phyloP scores from a whole-genome alignment of 164 flowering plant species.

The Magnolia sinica region DNA sequence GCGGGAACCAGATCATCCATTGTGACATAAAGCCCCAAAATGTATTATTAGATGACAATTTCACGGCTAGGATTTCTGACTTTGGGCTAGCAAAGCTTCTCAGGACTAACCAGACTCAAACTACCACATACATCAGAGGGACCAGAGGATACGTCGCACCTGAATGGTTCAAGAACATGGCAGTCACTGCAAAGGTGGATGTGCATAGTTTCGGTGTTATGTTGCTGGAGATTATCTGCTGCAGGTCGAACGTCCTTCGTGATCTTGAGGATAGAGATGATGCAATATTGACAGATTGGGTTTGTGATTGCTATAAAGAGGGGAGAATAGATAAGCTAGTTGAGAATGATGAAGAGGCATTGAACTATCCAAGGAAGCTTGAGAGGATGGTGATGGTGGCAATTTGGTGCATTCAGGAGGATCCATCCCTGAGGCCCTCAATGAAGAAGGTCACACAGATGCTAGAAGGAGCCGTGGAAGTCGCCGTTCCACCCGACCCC shows the following conservation, averaged over 20 bases:
- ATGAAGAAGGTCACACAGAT: constrained; percentile 26
- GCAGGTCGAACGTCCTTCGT: constrained; percentile 10
- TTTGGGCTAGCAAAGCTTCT: constrained; percentile 32
- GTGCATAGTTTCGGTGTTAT: constrained; percentile 26
- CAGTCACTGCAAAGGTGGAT: constrained; percentile 28
- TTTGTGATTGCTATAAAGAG: constrained; percentile 14
- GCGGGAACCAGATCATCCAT: constrained; percentile 22
- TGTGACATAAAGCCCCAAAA: constrained; percentile 31
- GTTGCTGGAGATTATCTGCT: constrained; percentile 26
- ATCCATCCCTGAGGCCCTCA: constrained; percentile 21
- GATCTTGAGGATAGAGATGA: constrained; percentile 5
- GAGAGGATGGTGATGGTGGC: constrained; percentile 25
- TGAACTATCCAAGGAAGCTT: constrained; percentile 11
- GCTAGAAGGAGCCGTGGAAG: constrained; percentile 24
- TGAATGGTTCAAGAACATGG: constrained; percentile 25
- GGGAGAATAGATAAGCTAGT: constrained; percentile 10
- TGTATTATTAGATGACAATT: constrained; percentile 19
- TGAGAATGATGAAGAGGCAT: constrained; percentile 21
- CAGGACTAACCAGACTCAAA: constrained; percentile 16
- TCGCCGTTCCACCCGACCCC: constrained; percentile 20
- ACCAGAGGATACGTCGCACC: constrained; percentile 32
- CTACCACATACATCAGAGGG: constrained; percentile 21
- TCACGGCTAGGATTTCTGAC: constrained; percentile 18
- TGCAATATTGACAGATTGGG: constrained; percentile 20
- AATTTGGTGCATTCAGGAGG: constrained; percentile 31